Evolutionary conservation across 495 filamentous ascomycete genomes (phyloP), one percentile per base, ranked within the genome.

Genomic region (Talaromyces borbonicus): DNA sequence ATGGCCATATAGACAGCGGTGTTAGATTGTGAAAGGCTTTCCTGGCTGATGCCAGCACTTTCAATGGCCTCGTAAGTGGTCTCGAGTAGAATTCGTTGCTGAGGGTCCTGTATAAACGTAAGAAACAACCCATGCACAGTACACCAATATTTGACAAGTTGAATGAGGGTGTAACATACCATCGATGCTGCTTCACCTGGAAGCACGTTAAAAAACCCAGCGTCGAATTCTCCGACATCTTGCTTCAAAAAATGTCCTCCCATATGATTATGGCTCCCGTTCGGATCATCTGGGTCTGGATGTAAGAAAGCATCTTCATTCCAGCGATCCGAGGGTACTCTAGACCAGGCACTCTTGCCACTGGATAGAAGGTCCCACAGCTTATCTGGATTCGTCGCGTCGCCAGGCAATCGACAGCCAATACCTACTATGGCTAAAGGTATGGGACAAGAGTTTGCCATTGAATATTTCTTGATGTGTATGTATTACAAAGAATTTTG

Each of bases 371-470:
- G 63, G 16, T 73, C 53, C 75, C 75, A 80, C 15, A 79, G 62
- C 45, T 65, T 71, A 25, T 67, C 61, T 9, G 73, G 69, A 47
- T 49, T 68, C 31, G 69, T 60, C 27, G 68, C 62, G 30, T 65
- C 65, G 16, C 72, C 74, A 9, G 76, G 74, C 43, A 77, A 71
- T n/a, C 74, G 69, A 47, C 73, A 75, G 8, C 68, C 69, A 57
- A 79, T 66, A 49, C 76, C 75, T 38, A 78, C 56, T 32, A 80
- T 66, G 26, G 75, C 76, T 42, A 80, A 72, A 0, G 77, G 77
- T 68, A 29, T 29, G 12, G 5, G 5, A 29, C 12, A 6, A 6
- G 26, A 6, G 26, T 12, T 29, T 12, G 26, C 12, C 26, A 29
- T 29, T 29, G 26, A 6, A 12, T 12, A 29, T 12, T 29, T 29